A percentile compares a stretch with the other conserved stretches of the same genome.
phyloP scores from a whole-genome alignment of 257 asterid species.

The Buddleja alternifolia region DNA sequence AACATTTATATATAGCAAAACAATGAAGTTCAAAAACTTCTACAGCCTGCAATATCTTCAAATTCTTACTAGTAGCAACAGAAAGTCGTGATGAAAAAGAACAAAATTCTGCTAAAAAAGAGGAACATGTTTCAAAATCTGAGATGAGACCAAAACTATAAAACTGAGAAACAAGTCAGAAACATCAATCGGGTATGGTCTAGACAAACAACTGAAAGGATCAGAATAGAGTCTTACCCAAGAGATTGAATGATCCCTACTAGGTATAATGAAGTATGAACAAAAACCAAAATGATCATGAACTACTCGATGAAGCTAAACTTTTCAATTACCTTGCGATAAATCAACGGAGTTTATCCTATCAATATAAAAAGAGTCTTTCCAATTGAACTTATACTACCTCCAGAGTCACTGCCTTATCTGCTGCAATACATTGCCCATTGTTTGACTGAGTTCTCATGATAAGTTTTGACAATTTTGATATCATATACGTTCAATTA shows the following conservation, averaged over 20 bases:
- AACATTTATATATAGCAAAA: not conserved
- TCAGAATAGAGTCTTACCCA: conserved; percentile 12
- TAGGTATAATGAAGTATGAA: not conserved
- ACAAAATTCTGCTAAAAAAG: conserved; percentile 2
- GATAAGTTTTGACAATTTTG: not conserved
- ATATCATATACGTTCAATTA: not conserved
- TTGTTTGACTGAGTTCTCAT: not conserved
- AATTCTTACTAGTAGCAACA: conserved; percentile 14
- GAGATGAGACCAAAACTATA: conserved; percentile 5
- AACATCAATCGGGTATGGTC: not conserved
- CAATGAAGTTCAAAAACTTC: conserved; percentile 29
- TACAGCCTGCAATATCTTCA: conserved; percentile 36
- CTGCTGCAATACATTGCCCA: not conserved
- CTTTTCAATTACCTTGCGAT: not conserved
- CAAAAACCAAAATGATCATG: not conserved
- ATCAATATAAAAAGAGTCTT: not conserved
- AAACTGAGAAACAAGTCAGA: not conserved
- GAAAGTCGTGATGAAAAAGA: conserved; percentile 15
- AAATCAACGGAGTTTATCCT: not conserved
- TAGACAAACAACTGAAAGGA: conserved; percentile 14
- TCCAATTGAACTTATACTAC: not conserved
- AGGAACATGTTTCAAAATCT: not conserved
- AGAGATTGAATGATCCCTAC: conserved; percentile 6
- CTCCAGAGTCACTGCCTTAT: not conserved
- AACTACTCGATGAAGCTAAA: not conserved